Conservation (phyloP, 805 yeast genomes). For the Yarrowia yakushimensis region DNA sequence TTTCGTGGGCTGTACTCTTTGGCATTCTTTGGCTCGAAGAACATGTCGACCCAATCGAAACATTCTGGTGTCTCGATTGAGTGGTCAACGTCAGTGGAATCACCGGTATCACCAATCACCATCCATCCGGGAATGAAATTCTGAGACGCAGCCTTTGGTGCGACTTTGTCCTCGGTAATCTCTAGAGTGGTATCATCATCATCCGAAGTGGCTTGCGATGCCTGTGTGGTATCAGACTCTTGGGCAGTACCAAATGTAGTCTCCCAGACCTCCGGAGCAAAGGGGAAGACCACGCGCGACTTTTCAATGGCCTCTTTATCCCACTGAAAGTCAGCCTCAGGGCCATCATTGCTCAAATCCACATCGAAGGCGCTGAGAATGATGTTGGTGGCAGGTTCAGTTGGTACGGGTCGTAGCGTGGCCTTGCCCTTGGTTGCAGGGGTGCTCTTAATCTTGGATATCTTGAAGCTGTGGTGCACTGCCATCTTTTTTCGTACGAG, state of each 20-base stretch:
- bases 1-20: not conserved
- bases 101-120: not conserved
- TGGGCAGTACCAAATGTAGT: not conserved
- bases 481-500: not conserved
- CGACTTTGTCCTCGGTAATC: not conserved
- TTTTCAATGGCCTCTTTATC: not conserved
- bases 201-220: not conserved
- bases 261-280: not conserved
- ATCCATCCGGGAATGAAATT: slow-evolving; percentile 2
- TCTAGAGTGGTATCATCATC: slow-evolving; percentile 7
- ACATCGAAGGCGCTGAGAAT: not conserved
- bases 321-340: not conserved
- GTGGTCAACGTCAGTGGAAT: not conserved
- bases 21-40: not conserved
- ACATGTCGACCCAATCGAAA: not conserved
- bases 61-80: not conserved
- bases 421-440: not conserved
- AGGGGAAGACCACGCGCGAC: not conserved
- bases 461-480: slow-evolving; percentile 16
- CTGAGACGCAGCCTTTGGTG: not conserved
- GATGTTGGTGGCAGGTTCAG: not conserved
- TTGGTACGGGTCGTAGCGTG: not conserved
- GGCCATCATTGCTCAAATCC: not conserved
- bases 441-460: not conserved
- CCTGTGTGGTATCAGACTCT: not conserved